Evolutionary conservation across 306 rosid genomes (phyloP), one percentile per base, ranked within the genome.

Genomic region (Canavalia gladiata): DNA sequence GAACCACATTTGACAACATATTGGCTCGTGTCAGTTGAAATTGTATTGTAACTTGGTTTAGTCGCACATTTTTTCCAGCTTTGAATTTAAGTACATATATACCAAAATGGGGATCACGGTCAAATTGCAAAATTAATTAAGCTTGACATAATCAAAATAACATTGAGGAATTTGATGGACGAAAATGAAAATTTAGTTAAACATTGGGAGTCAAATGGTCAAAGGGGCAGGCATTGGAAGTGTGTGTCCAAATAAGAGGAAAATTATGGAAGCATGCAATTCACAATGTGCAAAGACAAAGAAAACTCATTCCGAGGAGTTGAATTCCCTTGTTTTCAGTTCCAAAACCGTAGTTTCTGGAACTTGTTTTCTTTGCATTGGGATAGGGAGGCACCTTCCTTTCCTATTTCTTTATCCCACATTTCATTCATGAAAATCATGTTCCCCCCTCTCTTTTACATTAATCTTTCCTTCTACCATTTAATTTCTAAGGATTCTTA

Each of bases 251-350:
- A 76, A 72, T 45, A 58, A 35, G 72, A 45, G 42, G 69, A 70
- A 51, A 74, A 58, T 25, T 12, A 54, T 1, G 73, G 52, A 67
- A 34, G 68, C 74, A 69, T 83, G 67, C 18, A 42, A 77, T 63
- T 72, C 66, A 64, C 76, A 73, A 83, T 28, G 42, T 79, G 71
- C 50, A 69, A 8, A 74, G 83, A 76, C 84, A 77, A 54, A 73
- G 74, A 80, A 75, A 72, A 59, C 90, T 77, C 7, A 73, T 86
- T 89, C 80, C 85, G 46, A 88, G 79, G 82, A 83, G 85, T 86
- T 84, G 85, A 87, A 79, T 72, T 78, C 56, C 75, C 81, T 76
- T 74, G 81, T 83, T 88, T 83, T 82, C 86, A 68, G 87, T 84
- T 70, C 68, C 81, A 76, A 83, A 68, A 47, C 73, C 92, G 10